A percentile compares a stretch with the other conserved stretches of the same genome.
phyloP scores from a whole-genome alignment of 768 basidiomycete genomes.

The Rhizopogon vinicolor region DNA sequence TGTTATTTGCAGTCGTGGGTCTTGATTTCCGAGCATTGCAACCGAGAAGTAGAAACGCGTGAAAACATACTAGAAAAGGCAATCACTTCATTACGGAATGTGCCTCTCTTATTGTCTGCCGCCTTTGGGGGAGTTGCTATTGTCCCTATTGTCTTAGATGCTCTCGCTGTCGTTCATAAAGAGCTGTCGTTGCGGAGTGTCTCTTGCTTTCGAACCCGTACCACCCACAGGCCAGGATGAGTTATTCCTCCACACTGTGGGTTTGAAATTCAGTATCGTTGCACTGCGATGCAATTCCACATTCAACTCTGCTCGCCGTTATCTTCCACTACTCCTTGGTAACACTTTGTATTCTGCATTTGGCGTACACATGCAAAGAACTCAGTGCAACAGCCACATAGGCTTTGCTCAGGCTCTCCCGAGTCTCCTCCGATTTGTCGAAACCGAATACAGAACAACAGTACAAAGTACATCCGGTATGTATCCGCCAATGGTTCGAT shows the following conservation, averaged over 20 bases:
- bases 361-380: neutral
- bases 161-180: conserved; percentile 6
- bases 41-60: too few species aligned
- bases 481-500: too few species aligned
- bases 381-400: neutral
- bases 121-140: conserved; percentile 13
- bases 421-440: conserved; percentile 3
- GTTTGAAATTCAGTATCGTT: neutral
- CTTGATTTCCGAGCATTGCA: neutral
- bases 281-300: neutral
- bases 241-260: neutral
- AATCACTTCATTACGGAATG: conserved; percentile 5
- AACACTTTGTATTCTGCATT: conserved; percentile 19
- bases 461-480: neutral
- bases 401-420: neutral
- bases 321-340: neutral
- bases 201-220: conserved; percentile 10
- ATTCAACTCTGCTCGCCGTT: neutral
- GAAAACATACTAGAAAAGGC: neutral
- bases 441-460: neutral
- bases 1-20: neutral
- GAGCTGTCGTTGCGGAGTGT: neutral
- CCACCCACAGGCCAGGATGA: neutral
- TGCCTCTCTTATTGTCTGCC: conserved; percentile 6
- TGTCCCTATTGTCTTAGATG: conserved; percentile 30